phyloP scores from a whole-genome alignment of 257 asterid species.

The Nemophila menziesii region DNA sequence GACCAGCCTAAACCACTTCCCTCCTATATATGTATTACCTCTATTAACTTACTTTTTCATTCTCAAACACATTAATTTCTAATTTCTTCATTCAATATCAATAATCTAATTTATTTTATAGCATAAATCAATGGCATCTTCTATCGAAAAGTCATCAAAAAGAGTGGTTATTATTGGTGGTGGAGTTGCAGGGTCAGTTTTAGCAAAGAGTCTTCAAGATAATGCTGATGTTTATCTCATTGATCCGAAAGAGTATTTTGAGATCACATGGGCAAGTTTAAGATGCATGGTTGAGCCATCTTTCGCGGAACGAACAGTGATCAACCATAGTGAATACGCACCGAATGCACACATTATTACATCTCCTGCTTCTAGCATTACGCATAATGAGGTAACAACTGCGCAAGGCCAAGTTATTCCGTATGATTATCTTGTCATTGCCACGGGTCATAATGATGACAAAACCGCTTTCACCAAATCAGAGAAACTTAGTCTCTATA shows the following conservation, averaged over 20 bases:
- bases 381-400: slow-evolving; percentile 5
- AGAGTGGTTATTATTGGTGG: slow-evolving; percentile 13
- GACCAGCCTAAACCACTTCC: no score
- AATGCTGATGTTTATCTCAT: slow-evolving; percentile 4
- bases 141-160: slow-evolving; percentile 1
- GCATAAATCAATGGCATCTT: not conserved
- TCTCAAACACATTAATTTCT: no score
- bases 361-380: slow-evolving; percentile 7
- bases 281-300: slow-evolving; percentile 9
- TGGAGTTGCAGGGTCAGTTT: slow-evolving; percentile 11
- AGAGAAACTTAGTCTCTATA: no score
- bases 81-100: no score
- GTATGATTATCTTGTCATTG: no score
- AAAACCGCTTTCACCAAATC: no score
- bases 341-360: not conserved
- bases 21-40: no score
- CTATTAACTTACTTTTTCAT: no score
- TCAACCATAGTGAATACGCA: slow-evolving; percentile 6
- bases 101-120: no score
- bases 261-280: slow-evolving; percentile 13
- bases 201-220: slow-evolving; percentile 9
- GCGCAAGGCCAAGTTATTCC: no score
- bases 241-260: slow-evolving; percentile 13
- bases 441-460: no score
- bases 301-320: slow-evolving; percentile 8